Percentiles rank a stretch among this genome's conserved stretches.
phyloP scores from a whole-genome alignment of 2,329 filamentous ascomycete species.

The Talaromyces sp. region DNA sequence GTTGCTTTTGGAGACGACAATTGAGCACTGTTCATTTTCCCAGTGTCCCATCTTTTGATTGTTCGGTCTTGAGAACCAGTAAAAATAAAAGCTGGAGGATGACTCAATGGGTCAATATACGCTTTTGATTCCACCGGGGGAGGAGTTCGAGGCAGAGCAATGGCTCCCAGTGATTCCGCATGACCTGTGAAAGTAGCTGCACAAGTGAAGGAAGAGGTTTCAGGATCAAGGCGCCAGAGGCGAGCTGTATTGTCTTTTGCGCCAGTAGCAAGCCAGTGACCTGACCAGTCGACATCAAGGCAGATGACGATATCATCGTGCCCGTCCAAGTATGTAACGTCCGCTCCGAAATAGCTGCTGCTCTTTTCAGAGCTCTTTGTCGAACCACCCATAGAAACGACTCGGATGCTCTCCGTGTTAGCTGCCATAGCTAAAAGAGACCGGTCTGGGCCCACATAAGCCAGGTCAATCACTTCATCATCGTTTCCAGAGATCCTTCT shows the following conservation, averaged over 20 bases:
- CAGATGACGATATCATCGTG: conserved; percentile 96
- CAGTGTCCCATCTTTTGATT: conserved; percentile 87
- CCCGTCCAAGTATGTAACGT: conserved; percentile 77
- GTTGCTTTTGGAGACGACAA: conserved; percentile 48
- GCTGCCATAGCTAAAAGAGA: conserved; percentile 85
- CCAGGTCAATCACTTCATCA: conserved; percentile 94
- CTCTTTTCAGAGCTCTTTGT: conserved; percentile 21
- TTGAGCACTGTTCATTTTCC: conserved; percentile 50
- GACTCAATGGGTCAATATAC: conserved; percentile 64
- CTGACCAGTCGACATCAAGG: conserved; percentile 91
- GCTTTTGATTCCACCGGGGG: conserved; percentile 66
- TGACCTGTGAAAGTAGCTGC: conserved; percentile 82
- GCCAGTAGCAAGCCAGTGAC: conserved; percentile 91
- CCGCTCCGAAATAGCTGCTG: conserved; percentile 73
- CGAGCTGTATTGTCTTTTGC: conserved; percentile 95
- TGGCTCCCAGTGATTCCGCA: conserved; percentile 86
- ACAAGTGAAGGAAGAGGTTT: conserved; percentile 68
- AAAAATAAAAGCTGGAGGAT: conserved; percentile 77
- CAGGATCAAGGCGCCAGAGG: conserved; percentile 79
- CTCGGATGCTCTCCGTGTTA: conserved; percentile 86
- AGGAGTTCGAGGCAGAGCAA: conserved; percentile 67
- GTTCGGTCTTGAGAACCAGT: conserved; percentile 95
- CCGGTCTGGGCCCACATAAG: conserved; percentile 72
- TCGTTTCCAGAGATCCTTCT: conserved; percentile 90
- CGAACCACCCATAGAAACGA: conserved; percentile 65